Base-by-base conservation (phyloP, 441 rosid genomes). In the Pelargonium cotyledonis region DNA sequence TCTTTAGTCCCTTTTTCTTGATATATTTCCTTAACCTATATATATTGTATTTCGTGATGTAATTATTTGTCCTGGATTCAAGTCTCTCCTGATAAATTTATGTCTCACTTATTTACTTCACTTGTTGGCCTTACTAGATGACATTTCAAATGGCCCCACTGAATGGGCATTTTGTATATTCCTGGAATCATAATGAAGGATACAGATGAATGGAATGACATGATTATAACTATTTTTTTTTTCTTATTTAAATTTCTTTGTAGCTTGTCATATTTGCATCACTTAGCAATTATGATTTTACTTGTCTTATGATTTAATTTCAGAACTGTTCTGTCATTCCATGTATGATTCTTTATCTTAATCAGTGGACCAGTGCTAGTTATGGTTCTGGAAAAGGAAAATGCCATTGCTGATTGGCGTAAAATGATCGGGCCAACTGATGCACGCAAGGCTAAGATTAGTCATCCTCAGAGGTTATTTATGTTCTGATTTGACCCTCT, bases 351-450 rank as follows among this genome's bases (percentile, higher is more conserved):
- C 68, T 73, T 68, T 35, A 41, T 15, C 57, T 79, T 57, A 68
- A 31, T 57, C 71, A 78, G 95, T 83, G 98, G 90, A 80, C 96
- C 98, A 15, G 89, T 86, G 68, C 71, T 88, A 73, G 84, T 82
- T 58, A 87, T 92, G 88, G 79, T 88, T 67, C 76, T 92, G 81
- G 91, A 86, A 85, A 92, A 86, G 82, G 77, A 78, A 73, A 77
- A 90, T 76, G 98, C 92, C 0, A 79, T 90, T 87, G 72, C 84
- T 77, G 80, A 83, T 66, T 92, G 98, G 98, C 96, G 89, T 69
- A 70, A 78, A 71, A 75, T 90, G 51, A 89, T 92, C 72, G 96
- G 92, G 55, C 92, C 97, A 68, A 91, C 96, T 19, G 88, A 91
- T 83, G 83, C 92, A 46, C 19, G 9, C 46, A 84, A 82, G 80